Conservation (phyloP, 768 basidiomycete species). For the Termitomyces sp. region DNA sequence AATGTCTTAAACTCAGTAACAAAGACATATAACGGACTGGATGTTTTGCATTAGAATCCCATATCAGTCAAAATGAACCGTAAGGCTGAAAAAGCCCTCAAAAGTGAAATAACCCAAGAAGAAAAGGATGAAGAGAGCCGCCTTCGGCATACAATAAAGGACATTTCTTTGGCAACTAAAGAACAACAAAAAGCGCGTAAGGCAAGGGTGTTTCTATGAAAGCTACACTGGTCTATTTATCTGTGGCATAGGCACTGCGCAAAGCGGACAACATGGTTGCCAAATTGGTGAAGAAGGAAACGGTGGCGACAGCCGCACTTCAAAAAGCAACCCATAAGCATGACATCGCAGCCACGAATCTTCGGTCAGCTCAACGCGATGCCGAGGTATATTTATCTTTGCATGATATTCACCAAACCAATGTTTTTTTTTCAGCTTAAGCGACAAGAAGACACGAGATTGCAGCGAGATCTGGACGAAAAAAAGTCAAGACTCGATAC, state of each 20-base stretch:
- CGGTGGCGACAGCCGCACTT: slow-evolving; percentile 34
- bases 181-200: slow-evolving; percentile 45
- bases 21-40: background rate
- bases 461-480: slow-evolving; percentile 15
- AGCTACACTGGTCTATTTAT: background rate
- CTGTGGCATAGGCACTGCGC: slow-evolving; percentile 5
- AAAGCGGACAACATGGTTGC: slow-evolving; percentile 18
- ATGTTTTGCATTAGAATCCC: background rate
- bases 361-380: slow-evolving; percentile 15
- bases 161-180: slow-evolving; percentile 50
- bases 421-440: slow-evolving; percentile 4
- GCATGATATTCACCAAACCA: background rate
- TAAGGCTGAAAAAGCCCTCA: slow-evolving; percentile 22
- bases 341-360: slow-evolving; percentile 32
- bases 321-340: slow-evolving; percentile 43
- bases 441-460: slow-evolving; percentile 12
- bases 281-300: slow-evolving; percentile 47
- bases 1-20: slow-evolving; percentile 6
- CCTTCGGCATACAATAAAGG: slow-evolving; percentile 49
- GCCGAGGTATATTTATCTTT: slow-evolving; percentile 2
- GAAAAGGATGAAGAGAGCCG: slow-evolving; percentile 44
- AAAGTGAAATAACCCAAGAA: slow-evolving; percentile 43
- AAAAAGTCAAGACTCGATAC: slow-evolving; percentile 21
- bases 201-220: slow-evolving; percentile 20
- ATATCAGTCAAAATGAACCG: slow-evolving; percentile 1